These are phyloP conservation scores for Dittrichia graveolens DNA, from an alignment of 129 eudicot species.

Conservation along the genomic window DNA sequence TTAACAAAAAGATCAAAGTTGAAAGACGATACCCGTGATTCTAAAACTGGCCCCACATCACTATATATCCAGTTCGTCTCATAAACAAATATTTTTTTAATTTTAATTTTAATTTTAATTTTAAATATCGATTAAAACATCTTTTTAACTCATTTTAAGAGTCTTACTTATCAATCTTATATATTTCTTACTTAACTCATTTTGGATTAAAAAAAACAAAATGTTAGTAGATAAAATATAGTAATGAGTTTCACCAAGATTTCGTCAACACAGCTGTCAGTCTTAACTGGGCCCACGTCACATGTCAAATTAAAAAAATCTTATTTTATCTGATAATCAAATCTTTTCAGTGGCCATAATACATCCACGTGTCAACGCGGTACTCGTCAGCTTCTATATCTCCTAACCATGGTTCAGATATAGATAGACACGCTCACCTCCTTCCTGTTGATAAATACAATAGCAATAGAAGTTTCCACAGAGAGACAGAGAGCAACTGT, in stretches of 20 bases:
- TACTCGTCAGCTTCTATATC: slow-evolving; percentile 44
- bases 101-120: not conserved
- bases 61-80: slow-evolving; percentile 19
- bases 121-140: no score
- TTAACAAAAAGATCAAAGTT: slow-evolving; percentile 20
- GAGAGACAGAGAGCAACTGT: not conserved
- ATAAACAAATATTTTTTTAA: not conserved
- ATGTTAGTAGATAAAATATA: not conserved
- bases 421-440: slow-evolving; percentile 10
- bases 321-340: slow-evolving; percentile 34
- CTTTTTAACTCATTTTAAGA: no score
- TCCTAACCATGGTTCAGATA: slow-evolving; percentile 32
- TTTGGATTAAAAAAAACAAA: not conserved
- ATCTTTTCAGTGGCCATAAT: slow-evolving; percentile 53
- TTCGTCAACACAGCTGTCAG: slow-evolving; percentile 38
- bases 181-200: no score
- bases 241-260: slow-evolving; percentile 17
- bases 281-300: slow-evolving; percentile 28
- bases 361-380: slow-evolving; percentile 55
- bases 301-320: slow-evolving; percentile 39
- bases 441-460: slow-evolving; percentile 21
- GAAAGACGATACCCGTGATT: slow-evolving; percentile 35
- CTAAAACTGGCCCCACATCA: slow-evolving; percentile 17
- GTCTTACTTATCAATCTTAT: no score
- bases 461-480: not conserved